Conservation (phyloP, 2,329 filamentous ascomycete species). For the Apiospora marii region DNA sequence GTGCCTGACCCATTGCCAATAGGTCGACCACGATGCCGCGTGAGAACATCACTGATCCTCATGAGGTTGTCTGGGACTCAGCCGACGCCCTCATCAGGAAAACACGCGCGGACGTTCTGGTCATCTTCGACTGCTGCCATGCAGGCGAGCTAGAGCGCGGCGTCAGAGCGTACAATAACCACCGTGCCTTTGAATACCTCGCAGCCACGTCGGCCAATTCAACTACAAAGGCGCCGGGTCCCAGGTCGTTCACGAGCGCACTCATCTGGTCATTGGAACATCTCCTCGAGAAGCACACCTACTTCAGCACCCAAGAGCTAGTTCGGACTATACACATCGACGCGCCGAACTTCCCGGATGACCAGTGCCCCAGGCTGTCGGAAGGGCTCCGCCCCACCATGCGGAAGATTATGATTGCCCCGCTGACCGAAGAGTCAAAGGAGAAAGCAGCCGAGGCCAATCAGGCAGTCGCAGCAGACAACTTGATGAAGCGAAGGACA, state of each 20-base stretch:
- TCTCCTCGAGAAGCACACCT: neutral
- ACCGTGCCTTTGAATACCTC: neutral
- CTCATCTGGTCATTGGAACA: neutral
- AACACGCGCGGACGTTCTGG: neutral
- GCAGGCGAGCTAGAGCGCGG: neutral
- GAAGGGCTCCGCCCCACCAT: neutral
- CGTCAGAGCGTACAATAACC: neutral
- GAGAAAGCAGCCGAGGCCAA: neutral
- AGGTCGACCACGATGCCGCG: neutral
- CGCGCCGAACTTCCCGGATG: neutral
- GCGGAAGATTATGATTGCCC: neutral
- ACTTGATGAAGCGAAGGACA: neutral
- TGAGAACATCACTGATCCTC: neutral
- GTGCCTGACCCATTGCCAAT: neutral
- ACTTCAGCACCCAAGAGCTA: neutral
- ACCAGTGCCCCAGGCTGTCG: neutral
- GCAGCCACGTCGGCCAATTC: neutral
- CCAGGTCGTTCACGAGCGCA: neutral
- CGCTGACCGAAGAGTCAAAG: neutral
- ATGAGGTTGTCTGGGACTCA: neutral
- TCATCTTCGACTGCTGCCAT: conserved; percentile 10
- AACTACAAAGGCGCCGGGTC: neutral
- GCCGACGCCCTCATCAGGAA: neutral
- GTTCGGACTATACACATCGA: neutral
- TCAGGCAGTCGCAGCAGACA: neutral